phyloP scores from a whole-genome alignment of 345 rosid genomes.

The Moricandia moricandioides region DNA sequence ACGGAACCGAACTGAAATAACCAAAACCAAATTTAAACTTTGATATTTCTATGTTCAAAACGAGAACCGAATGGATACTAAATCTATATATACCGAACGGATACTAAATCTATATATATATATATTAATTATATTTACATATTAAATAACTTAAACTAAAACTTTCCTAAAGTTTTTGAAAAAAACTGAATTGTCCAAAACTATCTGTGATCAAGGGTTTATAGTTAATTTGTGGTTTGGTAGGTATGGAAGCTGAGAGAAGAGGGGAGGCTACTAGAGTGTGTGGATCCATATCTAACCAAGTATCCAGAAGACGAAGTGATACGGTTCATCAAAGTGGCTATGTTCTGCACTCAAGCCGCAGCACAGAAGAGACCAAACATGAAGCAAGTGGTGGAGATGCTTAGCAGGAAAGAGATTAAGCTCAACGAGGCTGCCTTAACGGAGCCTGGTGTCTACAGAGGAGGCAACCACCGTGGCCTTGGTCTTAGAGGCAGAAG shows the following conservation, averaged over 20 bases:
- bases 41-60: too few relatives aligned
- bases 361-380: constrained; percentile 63
- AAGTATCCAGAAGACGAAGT: constrained; percentile 64
- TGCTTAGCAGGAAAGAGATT: constrained; percentile 68
- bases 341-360: constrained; percentile 85
- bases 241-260: constrained; percentile 88
- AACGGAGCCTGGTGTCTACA: constrained; percentile 65
- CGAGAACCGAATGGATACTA: not conserved
- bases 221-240: not conserved
- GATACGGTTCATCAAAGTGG: constrained; percentile 63
- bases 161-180: not conserved
- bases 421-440: constrained; percentile 61
- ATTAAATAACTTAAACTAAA: too few relatives aligned
- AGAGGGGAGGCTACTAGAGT: constrained; percentile 62
- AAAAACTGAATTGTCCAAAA: not conserved
- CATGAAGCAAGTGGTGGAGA: constrained; percentile 82
- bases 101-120: too few relatives aligned
- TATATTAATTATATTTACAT: not conserved
- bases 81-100: too few relatives aligned
- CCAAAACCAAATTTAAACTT: not conserved
- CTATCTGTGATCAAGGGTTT: not conserved
- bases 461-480: constrained; percentile 37
- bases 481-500: constrained; percentile 28
- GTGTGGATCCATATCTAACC: constrained; percentile 64
- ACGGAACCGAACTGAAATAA: too few relatives aligned